Conservation (phyloP, 1,284 basidiomycete genomes). For the Fomitopsis schrenkii region DNA sequence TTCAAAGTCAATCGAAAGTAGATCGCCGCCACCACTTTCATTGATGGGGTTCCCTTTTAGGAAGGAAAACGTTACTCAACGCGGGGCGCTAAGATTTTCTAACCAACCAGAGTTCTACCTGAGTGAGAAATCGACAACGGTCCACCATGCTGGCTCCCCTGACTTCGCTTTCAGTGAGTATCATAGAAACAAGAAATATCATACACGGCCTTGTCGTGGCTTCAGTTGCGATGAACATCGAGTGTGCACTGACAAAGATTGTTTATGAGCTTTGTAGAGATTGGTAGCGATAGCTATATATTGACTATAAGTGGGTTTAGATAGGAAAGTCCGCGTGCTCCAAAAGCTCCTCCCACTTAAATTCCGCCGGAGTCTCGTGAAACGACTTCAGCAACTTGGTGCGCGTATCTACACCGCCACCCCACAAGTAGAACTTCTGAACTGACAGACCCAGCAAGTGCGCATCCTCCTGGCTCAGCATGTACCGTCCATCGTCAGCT, state of each 20-base stretch:
- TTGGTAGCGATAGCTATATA: too few relatives aligned
- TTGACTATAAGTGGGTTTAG: neutral
- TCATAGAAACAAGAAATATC: too few relatives aligned
- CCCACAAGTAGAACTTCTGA: slow-evolving; percentile 83
- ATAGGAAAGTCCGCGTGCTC: slow-evolving; percentile 35
- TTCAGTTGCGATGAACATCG: too few relatives aligned
- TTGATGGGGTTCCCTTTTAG: neutral
- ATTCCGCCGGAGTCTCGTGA: slow-evolving; percentile 68
- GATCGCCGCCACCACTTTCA: too few relatives aligned
- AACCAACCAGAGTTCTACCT: too few relatives aligned
- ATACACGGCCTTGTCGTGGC: too few relatives aligned
- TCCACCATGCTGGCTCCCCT: too few relatives aligned
- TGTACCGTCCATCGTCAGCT: slow-evolving; percentile 36
- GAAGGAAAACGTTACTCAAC: neutral
- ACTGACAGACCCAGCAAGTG: slow-evolving; percentile 75
- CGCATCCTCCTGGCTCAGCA: slow-evolving; percentile 77
- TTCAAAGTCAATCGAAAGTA: too few relatives aligned
- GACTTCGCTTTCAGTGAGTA: too few relatives aligned
- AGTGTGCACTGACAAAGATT: too few relatives aligned
- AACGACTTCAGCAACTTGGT: slow-evolving; percentile 57
- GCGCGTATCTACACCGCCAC: slow-evolving; percentile 35
- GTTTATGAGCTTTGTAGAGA: too few relatives aligned
- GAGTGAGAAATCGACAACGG: too few relatives aligned
- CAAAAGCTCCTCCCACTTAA: slow-evolving; percentile 71
- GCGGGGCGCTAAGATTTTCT: neutral